Conservation (phyloP, 257 asterid species). For the Nicotiana otophora region DNA sequence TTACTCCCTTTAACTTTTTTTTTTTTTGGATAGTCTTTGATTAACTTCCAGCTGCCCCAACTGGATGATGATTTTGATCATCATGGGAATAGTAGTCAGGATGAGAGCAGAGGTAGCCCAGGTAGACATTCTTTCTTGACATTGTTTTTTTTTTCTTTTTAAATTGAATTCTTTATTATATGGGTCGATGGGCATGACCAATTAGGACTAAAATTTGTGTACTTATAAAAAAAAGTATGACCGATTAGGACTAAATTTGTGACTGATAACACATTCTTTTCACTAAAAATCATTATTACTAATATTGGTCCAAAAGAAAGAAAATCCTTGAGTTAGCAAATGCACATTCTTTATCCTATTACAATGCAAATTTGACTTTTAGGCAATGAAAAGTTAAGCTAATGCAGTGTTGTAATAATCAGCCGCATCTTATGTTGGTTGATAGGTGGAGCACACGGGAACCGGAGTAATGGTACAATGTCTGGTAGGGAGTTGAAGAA, state of each 20-base stretch:
- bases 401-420: conserved; percentile 14
- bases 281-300: background rate
- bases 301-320: background rate
- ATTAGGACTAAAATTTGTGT: background rate
- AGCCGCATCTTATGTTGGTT: conserved; percentile 16
- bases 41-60: conserved; percentile 91
- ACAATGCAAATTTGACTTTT: conserved; percentile 5
- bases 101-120: conserved; percentile 95
- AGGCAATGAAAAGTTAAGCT: background rate
- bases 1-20: background rate
- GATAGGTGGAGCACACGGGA: conserved; percentile 51
- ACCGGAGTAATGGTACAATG: conserved; percentile 56
- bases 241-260: background rate
- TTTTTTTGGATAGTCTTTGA: conserved; percentile 62
- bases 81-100: conserved; percentile 93
- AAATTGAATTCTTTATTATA: conserved; percentile 6
- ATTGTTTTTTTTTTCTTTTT: background rate
- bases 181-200: background rate
- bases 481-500: conserved; percentile 58
- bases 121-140: conserved; percentile 37
- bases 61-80: conserved; percentile 83
- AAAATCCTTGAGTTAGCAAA: background rate
- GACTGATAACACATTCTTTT: background rate
- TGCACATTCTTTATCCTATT: conserved; percentile 11
- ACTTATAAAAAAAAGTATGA: background rate